Conservation (phyloP, 2,329 filamentous ascomycete genomes). For the Beauveria varroae region DNA sequence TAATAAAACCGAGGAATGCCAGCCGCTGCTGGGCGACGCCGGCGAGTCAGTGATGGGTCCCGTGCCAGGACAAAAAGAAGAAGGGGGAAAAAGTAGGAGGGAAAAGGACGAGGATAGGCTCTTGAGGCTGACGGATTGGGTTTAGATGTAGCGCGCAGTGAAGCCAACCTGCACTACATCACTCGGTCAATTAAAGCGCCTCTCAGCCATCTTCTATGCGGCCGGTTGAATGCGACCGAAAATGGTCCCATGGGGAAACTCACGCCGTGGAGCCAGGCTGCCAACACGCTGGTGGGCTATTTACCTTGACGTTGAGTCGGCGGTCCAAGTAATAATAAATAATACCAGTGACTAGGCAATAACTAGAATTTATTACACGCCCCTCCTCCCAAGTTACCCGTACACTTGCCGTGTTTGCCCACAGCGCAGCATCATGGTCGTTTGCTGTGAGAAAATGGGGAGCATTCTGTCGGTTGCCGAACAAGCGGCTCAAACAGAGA, state of each 20-base stretch:
- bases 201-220: conserved; percentile 7
- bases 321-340: not conserved
- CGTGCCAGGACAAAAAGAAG: too few species aligned
- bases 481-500: not conserved
- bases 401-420: not conserved
- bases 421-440: not conserved
- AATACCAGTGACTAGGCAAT: too few species aligned
- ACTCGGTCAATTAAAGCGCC: conserved; percentile 10
- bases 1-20: too few species aligned
- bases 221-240: not conserved
- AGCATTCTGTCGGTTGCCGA: not conserved
- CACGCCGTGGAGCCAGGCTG: not conserved
- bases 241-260: conserved; percentile 3
- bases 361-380: too few species aligned
- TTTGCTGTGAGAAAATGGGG: too few species aligned
- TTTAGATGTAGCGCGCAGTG: too few species aligned
- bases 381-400: too few species aligned
- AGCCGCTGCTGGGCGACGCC: too few species aligned
- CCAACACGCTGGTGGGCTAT: not conserved
- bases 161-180: too few species aligned
- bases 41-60: too few species aligned
- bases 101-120: not conserved
- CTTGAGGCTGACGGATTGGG: too few species aligned
- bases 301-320: not conserved
- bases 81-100: not conserved